phyloP scores from a whole-genome alignment of 2,329 filamentous ascomycete species.

The Colletotrichum sp. region DNA sequence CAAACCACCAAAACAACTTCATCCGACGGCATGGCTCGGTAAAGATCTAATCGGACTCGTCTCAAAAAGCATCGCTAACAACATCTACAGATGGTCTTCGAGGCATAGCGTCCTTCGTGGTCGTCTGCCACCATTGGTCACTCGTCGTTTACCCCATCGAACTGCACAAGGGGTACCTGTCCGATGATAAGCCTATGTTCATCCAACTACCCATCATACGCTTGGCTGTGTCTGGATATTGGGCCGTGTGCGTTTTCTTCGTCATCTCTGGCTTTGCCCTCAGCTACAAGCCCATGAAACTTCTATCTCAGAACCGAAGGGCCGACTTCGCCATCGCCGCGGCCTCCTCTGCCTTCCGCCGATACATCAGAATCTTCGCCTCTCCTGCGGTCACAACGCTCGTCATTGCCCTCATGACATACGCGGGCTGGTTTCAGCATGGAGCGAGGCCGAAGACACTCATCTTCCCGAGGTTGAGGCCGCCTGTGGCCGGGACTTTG shows the following conservation, averaged over 20 bases:
- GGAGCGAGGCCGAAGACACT: neutral
- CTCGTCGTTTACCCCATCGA: neutral
- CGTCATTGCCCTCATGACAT: conserved; percentile 48
- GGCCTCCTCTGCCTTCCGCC: conserved; percentile 56
- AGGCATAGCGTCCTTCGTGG: conserved; percentile 70
- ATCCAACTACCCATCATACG: conserved; percentile 59
- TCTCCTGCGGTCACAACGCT: conserved; percentile 56
- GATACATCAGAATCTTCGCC: conserved; percentile 55
- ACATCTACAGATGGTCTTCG: conserved; percentile 59
- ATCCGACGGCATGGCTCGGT: conserved; percentile 3
- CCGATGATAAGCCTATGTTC: conserved; percentile 46
- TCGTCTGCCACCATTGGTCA: conserved; percentile 63
- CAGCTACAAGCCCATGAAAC: conserved; percentile 55
- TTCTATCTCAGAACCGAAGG: conserved; percentile 39
- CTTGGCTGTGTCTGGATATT: conserved; percentile 57
- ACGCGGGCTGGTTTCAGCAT: conserved; percentile 38
- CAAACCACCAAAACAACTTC: neutral
- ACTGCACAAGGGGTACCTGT: conserved; percentile 1
- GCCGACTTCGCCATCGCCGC: conserved; percentile 48
- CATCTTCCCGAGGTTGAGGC: neutral
- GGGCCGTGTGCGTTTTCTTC: conserved; percentile 66
- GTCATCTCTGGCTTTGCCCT: conserved; percentile 67
- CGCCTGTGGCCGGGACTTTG: conserved; percentile 26
- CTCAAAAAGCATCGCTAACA: neutral
- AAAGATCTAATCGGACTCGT: neutral